Evolutionary conservation across 2,329 filamentous ascomycete genomes (phyloP).

Genomic region (Fusarium oxysporum): DNA sequence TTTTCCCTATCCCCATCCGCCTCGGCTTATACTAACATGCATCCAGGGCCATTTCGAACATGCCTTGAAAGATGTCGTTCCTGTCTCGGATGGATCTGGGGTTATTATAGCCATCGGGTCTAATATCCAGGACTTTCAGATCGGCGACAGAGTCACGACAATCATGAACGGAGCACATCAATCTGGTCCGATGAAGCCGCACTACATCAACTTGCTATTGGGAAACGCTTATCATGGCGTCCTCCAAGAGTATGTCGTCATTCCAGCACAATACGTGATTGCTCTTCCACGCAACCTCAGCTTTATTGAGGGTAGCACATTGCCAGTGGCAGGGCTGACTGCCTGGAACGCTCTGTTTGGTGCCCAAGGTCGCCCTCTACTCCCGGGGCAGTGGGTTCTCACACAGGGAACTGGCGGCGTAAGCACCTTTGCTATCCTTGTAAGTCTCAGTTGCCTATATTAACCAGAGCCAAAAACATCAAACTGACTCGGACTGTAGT

Average conservation of each 20-base stretch:
- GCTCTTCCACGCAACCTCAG: not conserved
- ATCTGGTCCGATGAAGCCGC: not conserved
- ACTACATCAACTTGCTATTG: not conserved
- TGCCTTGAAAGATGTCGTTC: no score
- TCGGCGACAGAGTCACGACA: not conserved
- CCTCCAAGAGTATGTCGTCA: not conserved
- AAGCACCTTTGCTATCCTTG: not conserved
- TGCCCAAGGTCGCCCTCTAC: not conserved
- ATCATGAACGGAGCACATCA: not conserved
- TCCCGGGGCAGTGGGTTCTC: not conserved
- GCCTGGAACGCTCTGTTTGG: not conserved
- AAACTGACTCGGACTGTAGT: not conserved
- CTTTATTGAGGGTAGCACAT: not conserved
- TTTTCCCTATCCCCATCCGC: no score
- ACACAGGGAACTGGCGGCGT: not conserved
- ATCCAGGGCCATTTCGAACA: no score
- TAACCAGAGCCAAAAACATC: not conserved
- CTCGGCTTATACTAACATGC: no score
- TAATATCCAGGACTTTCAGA: not conserved
- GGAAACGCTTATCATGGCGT: not conserved
- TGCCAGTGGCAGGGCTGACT: not conserved
- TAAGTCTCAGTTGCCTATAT: not conserved
- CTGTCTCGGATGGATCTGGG: no score
- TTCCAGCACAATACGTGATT: not conserved
- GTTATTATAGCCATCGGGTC: not conserved